A percentile compares a stretch with the other conserved stretches of the same genome.
These are phyloP conservation scores for Dendrostoma leiphaemia DNA, from an alignment of 2,329 filamentous ascomycete species.

Conservation along the genomic window DNA sequence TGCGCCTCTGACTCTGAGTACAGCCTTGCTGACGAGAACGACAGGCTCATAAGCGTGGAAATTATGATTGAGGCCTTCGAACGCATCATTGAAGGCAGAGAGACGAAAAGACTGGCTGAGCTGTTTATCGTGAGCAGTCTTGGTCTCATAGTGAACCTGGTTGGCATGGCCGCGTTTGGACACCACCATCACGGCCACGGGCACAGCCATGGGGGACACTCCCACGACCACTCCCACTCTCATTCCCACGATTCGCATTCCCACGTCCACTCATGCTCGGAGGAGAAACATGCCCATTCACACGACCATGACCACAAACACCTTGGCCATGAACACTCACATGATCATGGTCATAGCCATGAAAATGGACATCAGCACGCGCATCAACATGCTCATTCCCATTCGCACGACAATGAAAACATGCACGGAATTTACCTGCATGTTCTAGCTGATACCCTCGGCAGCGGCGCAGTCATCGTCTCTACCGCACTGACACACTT, in stretches of 20 bases:
- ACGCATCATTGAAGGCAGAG: conserved; percentile 76
- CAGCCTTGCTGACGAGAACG: not conserved
- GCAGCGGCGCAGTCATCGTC: conserved; percentile 89
- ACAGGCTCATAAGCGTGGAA: conserved; percentile 85
- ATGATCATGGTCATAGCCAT: conserved; percentile 48
- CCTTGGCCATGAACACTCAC: conserved; percentile 39
- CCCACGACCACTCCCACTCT: conserved; percentile 32
- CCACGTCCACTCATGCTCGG: conserved; percentile 24
- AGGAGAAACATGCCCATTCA: conserved; percentile 25
- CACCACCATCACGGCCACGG: conserved; percentile 56
- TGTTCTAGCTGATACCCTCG: conserved; percentile 89
- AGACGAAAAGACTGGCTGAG: conserved; percentile 82
- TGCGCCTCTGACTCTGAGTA: not conserved
- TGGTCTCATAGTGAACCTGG: conserved; percentile 84
- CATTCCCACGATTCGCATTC: conserved; percentile 33
- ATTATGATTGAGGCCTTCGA: conserved; percentile 95
- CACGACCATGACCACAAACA: conserved; percentile 38
- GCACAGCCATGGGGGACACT: conserved; percentile 33
- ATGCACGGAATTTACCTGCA: conserved; percentile 98
- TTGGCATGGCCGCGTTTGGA: conserved; percentile 85
- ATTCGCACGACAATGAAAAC: conserved; percentile 86
- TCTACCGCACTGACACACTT: conserved; percentile 86
- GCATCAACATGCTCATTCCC: conserved; percentile 36
- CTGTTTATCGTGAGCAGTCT: conserved; percentile 84
- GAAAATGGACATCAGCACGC: conserved; percentile 97